Percentiles rank a stretch among this genome's conserved stretches.
These are phyloP conservation scores for Zopfochytrium polystomum DNA, from an alignment of 371 early-diverging fungal species.

Conservation along the genomic window DNA sequence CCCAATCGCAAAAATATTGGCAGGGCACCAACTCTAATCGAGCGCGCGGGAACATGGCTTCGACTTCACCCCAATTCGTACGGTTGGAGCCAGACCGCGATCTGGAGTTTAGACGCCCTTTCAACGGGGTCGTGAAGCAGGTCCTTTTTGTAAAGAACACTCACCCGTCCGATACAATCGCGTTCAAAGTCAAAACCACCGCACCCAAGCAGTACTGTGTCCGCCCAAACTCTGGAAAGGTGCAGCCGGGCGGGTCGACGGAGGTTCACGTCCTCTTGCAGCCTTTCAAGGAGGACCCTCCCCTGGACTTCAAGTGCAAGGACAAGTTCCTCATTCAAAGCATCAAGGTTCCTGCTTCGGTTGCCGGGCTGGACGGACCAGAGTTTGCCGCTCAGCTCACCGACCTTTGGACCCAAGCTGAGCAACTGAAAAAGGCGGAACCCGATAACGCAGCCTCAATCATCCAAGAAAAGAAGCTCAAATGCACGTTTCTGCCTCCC, in stretches of 20 bases:
- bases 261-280: conserved; percentile 87
- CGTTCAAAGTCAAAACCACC: conserved; percentile 98
- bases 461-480: conserved; percentile 45
- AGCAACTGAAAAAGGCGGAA: conserved; percentile 36
- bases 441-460: conserved; percentile 31
- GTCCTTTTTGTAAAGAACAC: conserved; percentile 67
- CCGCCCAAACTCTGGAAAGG: conserved; percentile 88
- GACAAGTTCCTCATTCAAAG: conserved; percentile 95
- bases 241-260: conserved; percentile 68
- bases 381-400: conserved; percentile 20
- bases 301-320: conserved; percentile 76
- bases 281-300: conserved; percentile 80
- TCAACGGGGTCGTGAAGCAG: conserved; percentile 61
- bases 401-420: conserved; percentile 48
- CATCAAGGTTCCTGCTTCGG: conserved; percentile 43
- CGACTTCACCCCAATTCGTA: no score
- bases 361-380: conserved; percentile 30
- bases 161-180: conserved; percentile 59
- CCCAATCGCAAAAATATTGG: no score
- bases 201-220: conserved; percentile 96
- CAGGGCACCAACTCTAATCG: no score
- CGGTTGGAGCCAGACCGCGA: conserved; percentile 40
- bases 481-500: conserved; percentile 33
- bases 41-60: no score
- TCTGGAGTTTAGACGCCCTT: conserved; percentile 61